Evolutionary conservation across 352 stramenopile species (phyloP), one percentile per base, ranked within the genome.

Genomic region (Pythium dissotocum): DNA sequence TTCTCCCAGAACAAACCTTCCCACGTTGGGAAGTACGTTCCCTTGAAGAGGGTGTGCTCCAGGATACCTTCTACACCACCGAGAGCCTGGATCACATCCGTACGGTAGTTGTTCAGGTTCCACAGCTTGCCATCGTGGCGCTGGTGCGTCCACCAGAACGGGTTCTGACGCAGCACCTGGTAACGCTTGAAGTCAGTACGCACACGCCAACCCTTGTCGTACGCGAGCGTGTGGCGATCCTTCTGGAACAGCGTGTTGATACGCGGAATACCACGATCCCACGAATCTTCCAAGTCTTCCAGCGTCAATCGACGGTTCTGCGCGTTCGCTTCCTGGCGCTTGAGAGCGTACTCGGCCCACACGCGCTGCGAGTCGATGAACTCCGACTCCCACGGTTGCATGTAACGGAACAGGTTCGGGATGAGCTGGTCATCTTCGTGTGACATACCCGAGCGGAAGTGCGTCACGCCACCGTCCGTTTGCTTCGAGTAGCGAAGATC

Each of bases 1-100:
- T 99, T 99, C 82, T 99, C 98, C 98, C 98, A 99, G 76, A 99
- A 99, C 32, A 99, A 82, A 80, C 98, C 98, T 76, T 99, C 98
- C 98, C 98, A 99, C 7, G 98, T 99, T 14, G 97, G 97, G 78
- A 99, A 99, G 76, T 99, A 99, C 16, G 98, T 99, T 46, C 98
- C 98, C 81, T 99, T 99, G 85, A 99, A 99, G 26, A 99, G 77
- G 26, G 98, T 99, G 78, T 99, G 98, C 80, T 99, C 98, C 30
- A 99, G 77, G 83, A 99, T 99, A 64, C 97, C 98, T 88, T 99
- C 98, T 6, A 99, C 97, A 65, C 98, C 98, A 73, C 98, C 98
- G 26, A 99, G 84, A 21, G 98, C 97, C 77, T 99, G 98, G 69
- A 99, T 99, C 93, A 99, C 99, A 85, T 99, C 98, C 44, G 98